Conservation (phyloP, 2,329 filamentous ascomycete genomes). For the Microdochium paspali region DNA sequence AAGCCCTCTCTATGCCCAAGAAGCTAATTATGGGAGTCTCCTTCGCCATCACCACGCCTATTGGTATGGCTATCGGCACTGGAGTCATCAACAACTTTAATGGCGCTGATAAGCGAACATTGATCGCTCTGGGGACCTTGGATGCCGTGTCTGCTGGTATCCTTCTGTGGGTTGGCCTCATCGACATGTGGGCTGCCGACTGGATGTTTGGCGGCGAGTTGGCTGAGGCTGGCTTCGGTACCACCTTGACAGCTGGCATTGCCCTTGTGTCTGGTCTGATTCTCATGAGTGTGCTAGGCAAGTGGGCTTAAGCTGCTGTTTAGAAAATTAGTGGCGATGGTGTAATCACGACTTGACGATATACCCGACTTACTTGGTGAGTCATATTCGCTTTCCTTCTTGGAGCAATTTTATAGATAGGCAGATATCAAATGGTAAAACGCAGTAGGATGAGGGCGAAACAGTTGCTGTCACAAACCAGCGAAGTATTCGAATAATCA, state of each 20-base stretch:
- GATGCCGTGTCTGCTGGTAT: conserved; percentile 69
- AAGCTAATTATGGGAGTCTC: conserved; percentile 53
- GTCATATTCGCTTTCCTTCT: too few relatives aligned
- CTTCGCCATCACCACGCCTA: conserved; percentile 64
- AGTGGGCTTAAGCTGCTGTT: conserved; percentile 50
- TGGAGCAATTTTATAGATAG: too few relatives aligned
- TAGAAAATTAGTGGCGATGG: background rate
- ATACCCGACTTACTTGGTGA: background rate
- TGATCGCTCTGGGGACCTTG: conserved; percentile 64
- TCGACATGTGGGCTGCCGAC: conserved; percentile 72
- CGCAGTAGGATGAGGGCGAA: too few relatives aligned
- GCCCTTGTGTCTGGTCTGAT: conserved; percentile 53
- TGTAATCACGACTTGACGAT: background rate
- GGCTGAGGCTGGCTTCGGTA: conserved; percentile 35
- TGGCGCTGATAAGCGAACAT: conserved; percentile 58
- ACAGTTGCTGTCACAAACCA: too few relatives aligned
- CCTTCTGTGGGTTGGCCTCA: conserved; percentile 68
- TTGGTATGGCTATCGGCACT: conserved; percentile 75
- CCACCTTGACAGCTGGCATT: conserved; percentile 38
- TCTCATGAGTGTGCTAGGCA: conserved; percentile 64
- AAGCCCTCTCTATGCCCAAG: conserved; percentile 26
- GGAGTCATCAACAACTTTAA: conserved; percentile 64
- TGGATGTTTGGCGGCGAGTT: conserved; percentile 58
- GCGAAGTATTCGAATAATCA: too few relatives aligned
- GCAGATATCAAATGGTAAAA: too few relatives aligned